Conservation (phyloP, 805 yeast species). For the Metschnikowia matae region DNA sequence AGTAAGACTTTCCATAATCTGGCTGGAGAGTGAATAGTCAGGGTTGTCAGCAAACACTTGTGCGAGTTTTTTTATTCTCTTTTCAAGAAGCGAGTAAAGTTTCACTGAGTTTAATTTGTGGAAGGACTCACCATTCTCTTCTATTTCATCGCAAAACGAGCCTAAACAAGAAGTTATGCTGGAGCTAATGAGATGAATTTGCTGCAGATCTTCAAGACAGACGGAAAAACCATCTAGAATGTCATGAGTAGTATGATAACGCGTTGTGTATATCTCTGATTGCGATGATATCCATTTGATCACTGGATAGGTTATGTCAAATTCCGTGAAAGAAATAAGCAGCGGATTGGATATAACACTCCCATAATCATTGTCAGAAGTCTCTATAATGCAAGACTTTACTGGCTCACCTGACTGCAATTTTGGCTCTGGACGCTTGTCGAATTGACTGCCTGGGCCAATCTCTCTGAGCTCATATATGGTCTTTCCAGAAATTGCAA, state of each 20-base stretch:
- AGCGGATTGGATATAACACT: slow-evolving; percentile 11
- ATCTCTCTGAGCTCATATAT: slow-evolving; percentile 16
- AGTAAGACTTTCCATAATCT: slow-evolving; percentile 22
- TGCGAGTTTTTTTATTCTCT: slow-evolving; percentile 34
- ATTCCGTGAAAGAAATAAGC: slow-evolving; percentile 8
- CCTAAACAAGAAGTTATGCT: slow-evolving; percentile 5
- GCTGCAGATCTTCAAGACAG: background rate
- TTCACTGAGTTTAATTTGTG: slow-evolving; percentile 40
- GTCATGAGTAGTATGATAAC: slow-evolving; percentile 15
- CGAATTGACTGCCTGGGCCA: slow-evolving; percentile 13
- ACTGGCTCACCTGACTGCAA: slow-evolving; percentile 18
- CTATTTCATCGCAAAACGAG: slow-evolving; percentile 27
- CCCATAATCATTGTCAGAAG: background rate
- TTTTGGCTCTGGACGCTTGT: slow-evolving; percentile 13
- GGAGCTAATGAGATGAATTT: background rate
- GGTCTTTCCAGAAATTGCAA: slow-evolving; percentile 7
- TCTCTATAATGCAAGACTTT: slow-evolving; percentile 14
- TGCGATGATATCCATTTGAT: slow-evolving; percentile 9
- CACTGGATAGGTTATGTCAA: slow-evolving; percentile 11
- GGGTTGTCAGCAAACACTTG: slow-evolving; percentile 21
- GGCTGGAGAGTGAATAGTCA: slow-evolving; percentile 15
- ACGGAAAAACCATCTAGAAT: slow-evolving; percentile 9
- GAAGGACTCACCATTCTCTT: slow-evolving; percentile 31
- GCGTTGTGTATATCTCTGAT: slow-evolving; percentile 2
- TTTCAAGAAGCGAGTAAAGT: slow-evolving; percentile 35